Conservation (phyloP, 2,329 filamentous ascomycete genomes). For the Colletotrichum horii region DNA sequence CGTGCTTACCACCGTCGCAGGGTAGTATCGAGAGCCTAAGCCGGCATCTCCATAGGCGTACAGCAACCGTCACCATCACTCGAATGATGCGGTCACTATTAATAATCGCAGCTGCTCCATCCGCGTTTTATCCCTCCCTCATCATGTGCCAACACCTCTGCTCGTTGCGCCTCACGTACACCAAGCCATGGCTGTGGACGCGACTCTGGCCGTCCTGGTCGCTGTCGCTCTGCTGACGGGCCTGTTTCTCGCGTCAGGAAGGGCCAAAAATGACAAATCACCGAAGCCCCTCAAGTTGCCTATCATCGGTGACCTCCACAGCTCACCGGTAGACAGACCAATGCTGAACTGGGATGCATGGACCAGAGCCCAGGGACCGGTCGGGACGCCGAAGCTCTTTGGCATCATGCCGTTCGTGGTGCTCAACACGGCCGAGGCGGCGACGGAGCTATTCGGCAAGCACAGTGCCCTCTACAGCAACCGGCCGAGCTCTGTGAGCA, state of each 20-base stretch:
- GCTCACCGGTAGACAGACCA: constrained; percentile 23
- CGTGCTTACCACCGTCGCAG: background rate
- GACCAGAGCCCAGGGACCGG: constrained; percentile 16
- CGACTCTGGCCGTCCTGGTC: background rate
- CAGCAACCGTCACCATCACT: background rate
- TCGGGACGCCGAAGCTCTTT: constrained; percentile 24
- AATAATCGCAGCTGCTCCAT: background rate
- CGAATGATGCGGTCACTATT: background rate
- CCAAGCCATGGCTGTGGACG: background rate
- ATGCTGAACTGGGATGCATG: constrained; percentile 26
- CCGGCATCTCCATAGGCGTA: background rate
- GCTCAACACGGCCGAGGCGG: constrained; percentile 23
- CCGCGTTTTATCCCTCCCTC: background rate
- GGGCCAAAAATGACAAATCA: background rate
- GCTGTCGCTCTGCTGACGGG: background rate
- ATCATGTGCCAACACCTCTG: background rate
- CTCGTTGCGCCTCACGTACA: background rate
- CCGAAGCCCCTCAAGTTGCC: constrained; percentile 19
- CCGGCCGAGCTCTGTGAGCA: constrained; percentile 23
- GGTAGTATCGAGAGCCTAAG: background rate
- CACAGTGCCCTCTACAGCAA: constrained; percentile 27
- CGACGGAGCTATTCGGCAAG: constrained; percentile 24
- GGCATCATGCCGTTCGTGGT: constrained; percentile 24
- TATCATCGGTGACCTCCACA: constrained; percentile 25
- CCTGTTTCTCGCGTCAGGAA: background rate